Conservation (phyloP, 345 rosid genomes). For the Eucalyptus cloeziana region DNA sequence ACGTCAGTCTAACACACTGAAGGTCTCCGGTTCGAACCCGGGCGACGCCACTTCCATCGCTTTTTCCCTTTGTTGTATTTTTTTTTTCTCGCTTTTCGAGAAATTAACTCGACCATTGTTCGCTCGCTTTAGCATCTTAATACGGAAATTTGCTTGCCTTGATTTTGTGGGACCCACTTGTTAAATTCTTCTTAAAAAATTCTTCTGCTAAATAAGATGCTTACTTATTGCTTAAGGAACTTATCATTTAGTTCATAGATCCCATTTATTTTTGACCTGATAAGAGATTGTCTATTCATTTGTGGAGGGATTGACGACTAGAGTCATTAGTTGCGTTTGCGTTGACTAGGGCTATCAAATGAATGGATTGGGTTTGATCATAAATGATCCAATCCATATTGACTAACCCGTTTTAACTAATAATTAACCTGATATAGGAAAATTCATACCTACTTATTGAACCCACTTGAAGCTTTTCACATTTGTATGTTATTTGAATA, state of each 20-base stretch:
- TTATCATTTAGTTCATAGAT: neutral
- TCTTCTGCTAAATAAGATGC: neutral
- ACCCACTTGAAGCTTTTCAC: no score
- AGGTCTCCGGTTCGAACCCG: conserved; percentile 95
- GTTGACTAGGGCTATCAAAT: neutral
- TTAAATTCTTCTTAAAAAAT: neutral
- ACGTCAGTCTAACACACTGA: conserved; percentile 98
- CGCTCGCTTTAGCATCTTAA: neutral
- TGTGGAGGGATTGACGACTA: neutral
- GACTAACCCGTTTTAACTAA: no score
- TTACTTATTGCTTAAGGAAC: neutral
- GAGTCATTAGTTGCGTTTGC: no score
- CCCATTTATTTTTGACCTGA: neutral
- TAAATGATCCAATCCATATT: no score
- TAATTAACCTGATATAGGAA: fast-evolving
- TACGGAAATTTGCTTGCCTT: neutral
- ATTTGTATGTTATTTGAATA: no score
- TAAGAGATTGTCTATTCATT: neutral
- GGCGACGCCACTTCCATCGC: conserved; percentile 41
- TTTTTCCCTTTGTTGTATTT: neutral
- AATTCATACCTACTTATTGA: no score
- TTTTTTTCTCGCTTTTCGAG: neutral
- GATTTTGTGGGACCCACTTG: neutral
- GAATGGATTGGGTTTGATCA: fast-evolving
- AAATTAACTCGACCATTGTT: neutral